These are phyloP conservation scores for Claviceps fusiformis DNA, from an alignment of 2,329 filamentous ascomycete species.

Conservation along the genomic window DNA sequence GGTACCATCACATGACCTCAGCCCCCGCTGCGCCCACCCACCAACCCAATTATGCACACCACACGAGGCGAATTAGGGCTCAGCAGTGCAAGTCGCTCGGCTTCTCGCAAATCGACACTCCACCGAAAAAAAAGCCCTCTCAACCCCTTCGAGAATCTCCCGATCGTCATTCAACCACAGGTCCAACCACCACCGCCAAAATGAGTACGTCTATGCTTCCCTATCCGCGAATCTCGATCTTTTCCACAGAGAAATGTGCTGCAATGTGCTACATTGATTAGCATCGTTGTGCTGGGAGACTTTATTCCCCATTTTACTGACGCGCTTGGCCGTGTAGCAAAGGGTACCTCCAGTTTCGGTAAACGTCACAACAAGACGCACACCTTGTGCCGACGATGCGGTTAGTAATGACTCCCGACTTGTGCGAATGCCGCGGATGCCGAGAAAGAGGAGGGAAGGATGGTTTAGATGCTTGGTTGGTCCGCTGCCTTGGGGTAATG, in stretches of 20 bases:
- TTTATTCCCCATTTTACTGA: constrained; percentile 10
- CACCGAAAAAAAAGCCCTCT: constrained; percentile 20
- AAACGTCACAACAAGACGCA: constrained; percentile 93
- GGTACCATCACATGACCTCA: constrained; percentile 20
- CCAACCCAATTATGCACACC: constrained; percentile 9
- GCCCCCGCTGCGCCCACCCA: constrained; percentile 8
- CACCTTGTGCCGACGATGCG: constrained; percentile 96
- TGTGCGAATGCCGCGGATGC: constrained; percentile 5
- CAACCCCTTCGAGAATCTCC: constrained; percentile 21
- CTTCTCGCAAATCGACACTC: constrained; percentile 17
- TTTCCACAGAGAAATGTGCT: background rate
- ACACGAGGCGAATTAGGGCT: constrained; percentile 23
- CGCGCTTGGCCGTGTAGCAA: constrained; percentile 26
- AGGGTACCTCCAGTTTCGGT: constrained; percentile 45
- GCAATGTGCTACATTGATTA: background rate
- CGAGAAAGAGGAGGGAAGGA: constrained; percentile 5
- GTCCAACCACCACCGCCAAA: constrained; percentile 35
- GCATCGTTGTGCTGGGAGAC: background rate
- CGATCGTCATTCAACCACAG: constrained; percentile 25
- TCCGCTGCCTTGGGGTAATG: background rate
- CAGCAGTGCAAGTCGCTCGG: constrained; percentile 6
- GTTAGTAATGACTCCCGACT: constrained; percentile 42
- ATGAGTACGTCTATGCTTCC: constrained; percentile 37
- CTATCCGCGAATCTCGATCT: constrained; percentile 2
- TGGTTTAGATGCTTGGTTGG: background rate